Evolutionary conservation across 1,284 basidiomycete species (phyloP).

Genomic region (Ustilago loliicola): DNA sequence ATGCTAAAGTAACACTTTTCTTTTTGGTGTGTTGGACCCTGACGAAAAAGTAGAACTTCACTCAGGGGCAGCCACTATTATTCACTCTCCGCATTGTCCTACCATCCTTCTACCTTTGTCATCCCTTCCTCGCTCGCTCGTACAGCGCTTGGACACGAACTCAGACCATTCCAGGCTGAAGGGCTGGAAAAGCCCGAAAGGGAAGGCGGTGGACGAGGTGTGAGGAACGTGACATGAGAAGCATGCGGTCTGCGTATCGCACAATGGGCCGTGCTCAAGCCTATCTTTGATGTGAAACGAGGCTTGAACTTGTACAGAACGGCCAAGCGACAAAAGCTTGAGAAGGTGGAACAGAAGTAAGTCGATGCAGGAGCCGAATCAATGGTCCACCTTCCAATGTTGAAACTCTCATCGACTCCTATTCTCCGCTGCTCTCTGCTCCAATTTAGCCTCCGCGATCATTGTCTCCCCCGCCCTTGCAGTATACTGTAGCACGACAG

Average conservation of each 20-base stretch:
- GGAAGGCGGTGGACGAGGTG: too few species aligned
- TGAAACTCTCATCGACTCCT: constrained; percentile 24
- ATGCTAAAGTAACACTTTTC: background rate
- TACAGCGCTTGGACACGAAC: too few species aligned
- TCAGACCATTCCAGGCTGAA: too few species aligned
- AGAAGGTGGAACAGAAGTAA: background rate
- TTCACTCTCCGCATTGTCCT: constrained; percentile 13
- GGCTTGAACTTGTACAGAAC: background rate
- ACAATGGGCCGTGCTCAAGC: constrained; percentile 1
- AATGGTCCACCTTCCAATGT: background rate
- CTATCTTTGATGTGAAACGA: background rate
- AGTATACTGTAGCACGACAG: too few species aligned
- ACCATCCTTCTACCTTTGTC: background rate
- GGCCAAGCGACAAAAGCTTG: background rate
- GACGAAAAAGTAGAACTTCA: constrained; percentile 19
- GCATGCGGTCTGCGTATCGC: background rate
- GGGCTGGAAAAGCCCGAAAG: too few species aligned
- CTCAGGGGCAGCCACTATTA: constrained; percentile 2
- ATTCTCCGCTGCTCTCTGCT: constrained; percentile 21
- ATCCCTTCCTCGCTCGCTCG: background rate
- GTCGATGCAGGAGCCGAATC: background rate
- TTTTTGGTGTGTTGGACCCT: constrained; percentile 22
- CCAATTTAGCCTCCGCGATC: background rate
- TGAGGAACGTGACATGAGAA: background rate
- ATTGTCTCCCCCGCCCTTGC: background rate